phyloP scores from a whole-genome alignment of 495 filamentous ascomycete species.

The Hamigera avellanea region DNA sequence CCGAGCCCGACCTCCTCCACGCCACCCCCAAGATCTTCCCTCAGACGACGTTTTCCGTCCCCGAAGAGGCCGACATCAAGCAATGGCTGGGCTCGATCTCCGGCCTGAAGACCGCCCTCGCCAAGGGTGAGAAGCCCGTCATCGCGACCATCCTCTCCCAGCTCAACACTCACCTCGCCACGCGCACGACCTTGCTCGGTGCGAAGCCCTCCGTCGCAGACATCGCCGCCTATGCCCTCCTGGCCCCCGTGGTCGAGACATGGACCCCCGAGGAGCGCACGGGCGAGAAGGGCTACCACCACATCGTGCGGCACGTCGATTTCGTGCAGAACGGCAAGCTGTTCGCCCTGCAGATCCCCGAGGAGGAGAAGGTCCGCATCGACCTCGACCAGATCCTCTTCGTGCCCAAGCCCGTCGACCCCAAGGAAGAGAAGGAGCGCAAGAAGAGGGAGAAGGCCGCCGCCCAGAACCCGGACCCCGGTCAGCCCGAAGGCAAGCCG shows the following conservation, averaged over 20 bases:
- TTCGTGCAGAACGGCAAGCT: conserved; percentile 84
- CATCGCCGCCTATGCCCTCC: conserved; percentile 68
- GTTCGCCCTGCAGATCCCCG: conserved; percentile 59
- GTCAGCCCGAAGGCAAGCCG: conserved; percentile 23
- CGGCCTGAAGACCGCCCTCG: conserved; percentile 48
- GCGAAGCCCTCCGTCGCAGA: conserved; percentile 87
- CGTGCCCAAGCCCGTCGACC: conserved; percentile 67
- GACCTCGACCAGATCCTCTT: conserved; percentile 71
- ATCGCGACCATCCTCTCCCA: conserved; percentile 47
- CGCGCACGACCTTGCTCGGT: conserved; percentile 80
- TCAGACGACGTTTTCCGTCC: conserved; percentile 53
- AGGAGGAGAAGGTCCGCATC: conserved; percentile 69
- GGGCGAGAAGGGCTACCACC: conserved; percentile 77
- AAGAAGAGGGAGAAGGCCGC: conserved; percentile 78
- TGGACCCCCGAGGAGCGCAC: conserved; percentile 85
- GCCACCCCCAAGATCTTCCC: conserved; percentile 52
- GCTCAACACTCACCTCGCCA: conserved; percentile 77
- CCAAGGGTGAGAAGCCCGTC: conserved; percentile 44
- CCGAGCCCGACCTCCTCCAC: conserved; percentile 37
- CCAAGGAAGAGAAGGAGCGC: conserved; percentile 81
- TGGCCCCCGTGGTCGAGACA: conserved; percentile 64
- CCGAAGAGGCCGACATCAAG: conserved; percentile 74
- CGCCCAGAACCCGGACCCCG: conserved; percentile 31
- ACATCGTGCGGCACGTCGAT: conserved; percentile 86
- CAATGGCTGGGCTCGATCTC: conserved; percentile 73